A percentile compares a stretch with the other conserved stretches of the same genome.
Conservation (phyloP, 2,329 filamentous ascomycete species). For the Microsporum canis region DNA sequence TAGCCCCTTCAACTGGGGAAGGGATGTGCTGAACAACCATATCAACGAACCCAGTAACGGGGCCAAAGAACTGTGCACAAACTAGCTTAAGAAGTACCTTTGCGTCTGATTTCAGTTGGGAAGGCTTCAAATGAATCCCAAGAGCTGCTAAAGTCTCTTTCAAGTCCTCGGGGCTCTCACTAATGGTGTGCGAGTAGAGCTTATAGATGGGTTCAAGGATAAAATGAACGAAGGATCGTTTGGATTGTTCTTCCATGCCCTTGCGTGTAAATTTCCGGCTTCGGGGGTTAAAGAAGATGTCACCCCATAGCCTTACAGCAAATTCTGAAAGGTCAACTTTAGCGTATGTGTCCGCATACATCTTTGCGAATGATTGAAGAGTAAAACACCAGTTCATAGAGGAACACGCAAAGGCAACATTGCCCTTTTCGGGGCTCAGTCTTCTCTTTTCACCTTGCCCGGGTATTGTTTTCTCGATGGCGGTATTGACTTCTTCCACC, state of each 20-base stretch:
- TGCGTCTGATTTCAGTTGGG: constrained; percentile 81
- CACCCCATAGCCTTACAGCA: constrained; percentile 78
- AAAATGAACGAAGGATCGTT: constrained; percentile 86
- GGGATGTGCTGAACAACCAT: constrained; percentile 88
- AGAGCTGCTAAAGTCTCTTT: constrained; percentile 66
- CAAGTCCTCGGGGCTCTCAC: constrained; percentile 74
- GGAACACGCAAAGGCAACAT: constrained; percentile 91
- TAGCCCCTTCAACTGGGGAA: constrained; percentile 68
- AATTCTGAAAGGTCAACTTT: constrained; percentile 75
- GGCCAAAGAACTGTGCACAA: constrained; percentile 91
- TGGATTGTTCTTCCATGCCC: constrained; percentile 64
- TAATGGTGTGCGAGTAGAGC: constrained; percentile 87
- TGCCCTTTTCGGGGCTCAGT: constrained; percentile 90
- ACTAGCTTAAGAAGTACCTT: constrained; percentile 79
- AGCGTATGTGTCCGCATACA: constrained; percentile 84
- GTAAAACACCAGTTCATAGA: constrained; percentile 97
- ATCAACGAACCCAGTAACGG: constrained; percentile 81
- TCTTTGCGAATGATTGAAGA: constrained; percentile 82
- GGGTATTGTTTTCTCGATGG: constrained; percentile 80
- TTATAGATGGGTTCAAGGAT: constrained; percentile 97
- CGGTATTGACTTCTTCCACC: constrained; percentile 94
- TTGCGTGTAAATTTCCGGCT: constrained; percentile 90
- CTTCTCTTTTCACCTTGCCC: constrained; percentile 67
- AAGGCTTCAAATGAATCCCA: constrained; percentile 79
- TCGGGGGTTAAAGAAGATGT: constrained; percentile 87